phyloP scores from a whole-genome alignment of 306 rosid species.

The Malus fusca region DNA sequence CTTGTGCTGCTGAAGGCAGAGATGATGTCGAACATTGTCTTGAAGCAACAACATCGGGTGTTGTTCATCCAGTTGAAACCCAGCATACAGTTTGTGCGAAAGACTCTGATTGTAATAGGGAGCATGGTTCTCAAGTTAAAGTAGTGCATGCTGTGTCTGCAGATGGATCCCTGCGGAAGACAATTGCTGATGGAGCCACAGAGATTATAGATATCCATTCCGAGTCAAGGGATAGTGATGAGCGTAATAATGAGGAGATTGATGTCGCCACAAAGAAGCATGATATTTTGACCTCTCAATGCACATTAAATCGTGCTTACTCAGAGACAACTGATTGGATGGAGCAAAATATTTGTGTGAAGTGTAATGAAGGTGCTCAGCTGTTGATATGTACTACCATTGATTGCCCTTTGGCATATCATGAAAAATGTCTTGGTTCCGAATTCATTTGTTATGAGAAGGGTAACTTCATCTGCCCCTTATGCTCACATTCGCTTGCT shows the following conservation, averaged over 20 bases:
- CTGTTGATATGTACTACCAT: constrained; percentile 47
- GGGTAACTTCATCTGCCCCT: constrained; percentile 56
- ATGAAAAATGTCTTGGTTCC: constrained; percentile 53
- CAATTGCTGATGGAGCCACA: constrained; percentile 24
- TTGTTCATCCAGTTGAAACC: constrained; percentile 7
- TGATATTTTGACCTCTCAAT: constrained; percentile 34
- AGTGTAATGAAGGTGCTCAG: constrained; percentile 55
- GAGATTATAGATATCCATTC: constrained; percentile 15
- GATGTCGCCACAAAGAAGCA: constrained; percentile 30
- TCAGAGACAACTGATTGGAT: constrained; percentile 13
- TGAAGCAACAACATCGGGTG: constrained; percentile 17
- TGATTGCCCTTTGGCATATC: constrained; percentile 57
- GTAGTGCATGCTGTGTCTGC: constrained; percentile 14
- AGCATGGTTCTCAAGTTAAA: constrained; percentile 19
- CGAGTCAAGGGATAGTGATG: constrained; percentile 29
- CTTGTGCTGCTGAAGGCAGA: constrained; percentile 9
- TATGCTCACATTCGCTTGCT: constrained; percentile 52
- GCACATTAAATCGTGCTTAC: constrained; percentile 21
- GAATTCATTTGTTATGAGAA: constrained; percentile 27
- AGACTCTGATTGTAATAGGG: constrained; percentile 12
- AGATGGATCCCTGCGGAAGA: constrained; percentile 20
- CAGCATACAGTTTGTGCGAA: neutral
- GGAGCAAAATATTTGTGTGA: constrained; percentile 39
- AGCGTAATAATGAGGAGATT: constrained; percentile 19
- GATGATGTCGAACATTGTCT: constrained; percentile 11